These are phyloP conservation scores for Mortierella claussenii DNA, from an alignment of 192 early-diverging fungal genomes.

Conservation along the genomic window DNA sequence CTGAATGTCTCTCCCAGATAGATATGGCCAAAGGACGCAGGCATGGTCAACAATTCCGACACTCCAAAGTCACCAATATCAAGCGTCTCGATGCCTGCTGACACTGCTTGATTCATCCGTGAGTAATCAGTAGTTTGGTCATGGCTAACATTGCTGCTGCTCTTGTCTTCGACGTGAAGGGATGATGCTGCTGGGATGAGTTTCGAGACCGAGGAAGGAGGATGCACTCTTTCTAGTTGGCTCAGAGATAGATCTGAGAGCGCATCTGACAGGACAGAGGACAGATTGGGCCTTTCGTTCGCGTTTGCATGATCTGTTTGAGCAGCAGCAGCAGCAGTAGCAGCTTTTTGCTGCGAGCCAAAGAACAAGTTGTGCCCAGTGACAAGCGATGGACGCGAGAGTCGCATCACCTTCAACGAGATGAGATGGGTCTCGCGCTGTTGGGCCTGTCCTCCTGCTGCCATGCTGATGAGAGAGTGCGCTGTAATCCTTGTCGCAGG, in stretches of 20 bases:
- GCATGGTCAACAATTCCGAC: slow-evolving; percentile 79
- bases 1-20: slow-evolving; percentile 95
- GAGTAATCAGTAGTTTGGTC: neutral
- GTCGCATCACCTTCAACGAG: slow-evolving; percentile 91
- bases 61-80: slow-evolving; percentile 71
- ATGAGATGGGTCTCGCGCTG: slow-evolving; percentile 72
- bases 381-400: slow-evolving; percentile 79
- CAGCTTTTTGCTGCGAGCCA: slow-evolving; percentile 12
- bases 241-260: slow-evolving; percentile 49
- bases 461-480: too few species aligned
- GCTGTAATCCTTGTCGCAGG: too few species aligned
- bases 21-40: slow-evolving; percentile 89
- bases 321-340: neutral
- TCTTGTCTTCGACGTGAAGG: neutral
- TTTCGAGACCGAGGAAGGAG: slow-evolving; percentile 10
- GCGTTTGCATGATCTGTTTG: neutral
- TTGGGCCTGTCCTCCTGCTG: slow-evolving; percentile 43
- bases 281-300: slow-evolving; percentile 51
- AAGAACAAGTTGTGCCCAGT: slow-evolving; percentile 58
- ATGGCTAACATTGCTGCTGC: neutral
- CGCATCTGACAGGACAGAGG: slow-evolving; percentile 53
- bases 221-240: slow-evolving; percentile 50
- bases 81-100: slow-evolving; percentile 6
- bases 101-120: too few species aligned
- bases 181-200: slow-evolving; percentile 11